Base-by-base conservation (phyloP, 2,329 filamentous ascomycete species). In the Ramularia endophylla region DNA sequence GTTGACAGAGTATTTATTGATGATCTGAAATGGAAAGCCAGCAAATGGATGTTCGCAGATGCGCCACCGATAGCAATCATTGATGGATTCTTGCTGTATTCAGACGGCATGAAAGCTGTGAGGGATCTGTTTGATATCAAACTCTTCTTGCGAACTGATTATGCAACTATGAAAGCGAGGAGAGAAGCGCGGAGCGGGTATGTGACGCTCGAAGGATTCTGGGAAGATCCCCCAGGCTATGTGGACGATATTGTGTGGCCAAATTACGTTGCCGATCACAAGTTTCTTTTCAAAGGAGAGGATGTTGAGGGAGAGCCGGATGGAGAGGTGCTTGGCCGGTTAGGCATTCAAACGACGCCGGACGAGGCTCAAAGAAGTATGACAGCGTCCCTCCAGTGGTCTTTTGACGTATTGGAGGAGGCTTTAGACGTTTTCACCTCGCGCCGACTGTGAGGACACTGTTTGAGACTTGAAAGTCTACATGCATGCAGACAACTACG, bases 171-270 rank as follows among this genome's bases (percentile, higher is more conserved):
- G 3, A 84, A 82, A 56, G 65, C 69, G 25, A 72, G 86, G 17
- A 70, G 86, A 20, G 78, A 84, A 58, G 79, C 78, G 0, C 70
- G 86, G 40, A 79, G 75, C 51, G 85, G 85, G 8, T 92, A 92
- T 61, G 84, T 87, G 20, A 90, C 86, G 32, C 59, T 67, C 27
- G 73, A 95, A 57, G 90, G 89, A 19, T 98, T 95, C 68, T 98
- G 92, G 92, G 75, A 81, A 42, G 92, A 98, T 63, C 92, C 92
- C 0, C 87, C 87, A 0, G 89, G 87, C 0, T 98, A 97, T 62
- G 88, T 97, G 27, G 89, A 97, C 61, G 78, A 85, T 60, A 77
- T 98, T 40, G 92, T 98, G 4, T 98, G 92, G 92, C 90, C 90
- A 3, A 90, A 94, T 56, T 97, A 95, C 64, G 85, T 85, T 3